Evolutionary conservation across 148 eudicot genomes (phyloP).

Genomic region (Chenopodium formosanum): DNA sequence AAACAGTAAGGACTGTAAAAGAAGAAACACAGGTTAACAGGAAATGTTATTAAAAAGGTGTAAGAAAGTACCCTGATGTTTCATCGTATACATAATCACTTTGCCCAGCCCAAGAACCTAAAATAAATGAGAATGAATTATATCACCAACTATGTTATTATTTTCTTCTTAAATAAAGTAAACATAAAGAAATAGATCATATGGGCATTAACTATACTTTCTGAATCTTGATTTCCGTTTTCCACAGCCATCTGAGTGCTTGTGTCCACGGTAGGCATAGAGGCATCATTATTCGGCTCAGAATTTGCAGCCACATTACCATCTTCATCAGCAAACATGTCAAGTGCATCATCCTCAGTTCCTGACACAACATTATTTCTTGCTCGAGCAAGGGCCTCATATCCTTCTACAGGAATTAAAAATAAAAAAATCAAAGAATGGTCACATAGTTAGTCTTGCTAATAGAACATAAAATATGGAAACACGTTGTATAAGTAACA

Average conservation of each 20-base stretch:
- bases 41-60: conserved; percentile 11
- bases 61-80: conserved; percentile 64
- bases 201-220: conserved; percentile 37
- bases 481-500: too few species aligned
- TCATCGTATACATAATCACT: conserved; percentile 81
- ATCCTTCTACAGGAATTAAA: conserved; percentile 59
- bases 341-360: conserved; percentile 50
- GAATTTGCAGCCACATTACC: conserved; percentile 34
- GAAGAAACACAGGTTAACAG: conserved; percentile 2
- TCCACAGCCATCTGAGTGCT: conserved; percentile 30
- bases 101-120: conserved; percentile 44
- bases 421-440: not conserved
- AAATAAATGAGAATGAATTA: conserved; percentile 12
- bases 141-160: not conserved
- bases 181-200: not conserved
- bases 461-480: too few species aligned
- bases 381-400: conserved; percentile 68
- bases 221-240: conserved; percentile 31
- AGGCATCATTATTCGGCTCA: conserved; percentile 32
- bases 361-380: conserved; percentile 37
- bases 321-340: conserved; percentile 90
- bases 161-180: not conserved
- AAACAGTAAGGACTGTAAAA: not conserved
- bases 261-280: conserved; percentile 30
- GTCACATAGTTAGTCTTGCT: not conserved